Percentiles rank a stretch among this genome's conserved stretches.
These are phyloP conservation scores for Penicillium maclennaniae DNA, from an alignment of 495 filamentous ascomycete genomes.

Conservation along the genomic window DNA sequence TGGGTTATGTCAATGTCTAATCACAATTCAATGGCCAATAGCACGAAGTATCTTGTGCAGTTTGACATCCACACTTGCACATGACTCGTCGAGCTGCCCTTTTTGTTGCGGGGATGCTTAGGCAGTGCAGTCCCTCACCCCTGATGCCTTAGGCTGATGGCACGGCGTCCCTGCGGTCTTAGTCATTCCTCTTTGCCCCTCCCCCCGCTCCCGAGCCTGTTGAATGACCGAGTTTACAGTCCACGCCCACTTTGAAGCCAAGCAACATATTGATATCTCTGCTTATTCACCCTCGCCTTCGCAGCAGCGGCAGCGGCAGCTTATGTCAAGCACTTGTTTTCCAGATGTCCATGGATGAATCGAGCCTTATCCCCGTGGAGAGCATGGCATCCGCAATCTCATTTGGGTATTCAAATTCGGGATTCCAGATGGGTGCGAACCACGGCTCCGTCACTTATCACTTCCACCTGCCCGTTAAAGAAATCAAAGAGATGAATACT, in stretches of 20 bases:
- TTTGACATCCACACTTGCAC: not conserved
- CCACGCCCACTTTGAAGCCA: not conserved
- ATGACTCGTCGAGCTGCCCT: not conserved
- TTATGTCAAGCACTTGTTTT: not conserved
- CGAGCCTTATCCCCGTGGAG: not conserved
- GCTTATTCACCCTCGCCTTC: not conserved
- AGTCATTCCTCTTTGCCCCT: conserved; percentile 1
- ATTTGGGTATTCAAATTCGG: conserved; percentile 9
- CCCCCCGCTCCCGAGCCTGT: not conserved
- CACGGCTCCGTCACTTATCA: conserved; percentile 10
- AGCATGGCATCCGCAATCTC: conserved; percentile 10
- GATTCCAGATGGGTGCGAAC: conserved; percentile 8
- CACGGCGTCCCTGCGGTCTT: not conserved
- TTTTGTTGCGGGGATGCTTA: not conserved
- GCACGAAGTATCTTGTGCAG: conserved; percentile 2
- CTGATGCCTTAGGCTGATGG: too few species aligned
- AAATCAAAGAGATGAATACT: not conserved
- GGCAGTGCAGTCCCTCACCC: not conserved
- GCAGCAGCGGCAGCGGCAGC: not conserved
- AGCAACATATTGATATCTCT: conserved; percentile 2
- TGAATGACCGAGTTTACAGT: not conserved
- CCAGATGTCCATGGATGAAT: not conserved
- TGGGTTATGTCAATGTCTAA: too few species aligned
- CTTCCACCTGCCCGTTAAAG: conserved; percentile 6
- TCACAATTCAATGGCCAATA: not conserved